These are phyloP conservation scores for Gossypium ekmanianum DNA, from an alignment of 345 rosid species.

Conservation along the genomic window DNA sequence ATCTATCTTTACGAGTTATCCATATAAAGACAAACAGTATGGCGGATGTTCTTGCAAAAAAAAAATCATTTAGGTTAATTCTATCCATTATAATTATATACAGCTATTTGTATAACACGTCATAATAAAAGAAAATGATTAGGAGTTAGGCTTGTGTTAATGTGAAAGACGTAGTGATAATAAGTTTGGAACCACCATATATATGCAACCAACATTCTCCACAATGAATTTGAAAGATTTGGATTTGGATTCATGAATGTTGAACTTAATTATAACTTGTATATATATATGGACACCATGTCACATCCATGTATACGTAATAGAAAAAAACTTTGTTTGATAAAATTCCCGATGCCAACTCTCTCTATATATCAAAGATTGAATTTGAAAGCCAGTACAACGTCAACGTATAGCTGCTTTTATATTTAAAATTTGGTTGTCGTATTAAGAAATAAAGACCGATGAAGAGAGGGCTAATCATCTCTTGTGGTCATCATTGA, in stretches of 20 bases:
- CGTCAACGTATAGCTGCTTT: not conserved
- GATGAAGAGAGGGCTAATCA: not conserved
- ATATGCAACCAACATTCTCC: not conserved
- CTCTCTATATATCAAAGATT: not conserved
- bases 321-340: no score
- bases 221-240: not conserved
- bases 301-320: not conserved
- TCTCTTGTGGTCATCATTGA: not conserved
- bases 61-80: not conserved
- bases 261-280: not conserved
- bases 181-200: not conserved
- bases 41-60: no score
- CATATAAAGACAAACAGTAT: no score
- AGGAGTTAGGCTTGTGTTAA: not conserved
- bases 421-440: not conserved
- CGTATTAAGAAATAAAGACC: not conserved
- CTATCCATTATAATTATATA: not conserved
- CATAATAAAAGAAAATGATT: not conserved
- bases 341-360: not conserved
- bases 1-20: no score
- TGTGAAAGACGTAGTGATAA: not conserved
- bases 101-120: no score
- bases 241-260: conserved; percentile 10
- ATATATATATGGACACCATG: not conserved
- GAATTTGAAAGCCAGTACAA: not conserved